Conservation (phyloP, 1,284 basidiomycete species). For the Apiotrichum montevideense region DNA sequence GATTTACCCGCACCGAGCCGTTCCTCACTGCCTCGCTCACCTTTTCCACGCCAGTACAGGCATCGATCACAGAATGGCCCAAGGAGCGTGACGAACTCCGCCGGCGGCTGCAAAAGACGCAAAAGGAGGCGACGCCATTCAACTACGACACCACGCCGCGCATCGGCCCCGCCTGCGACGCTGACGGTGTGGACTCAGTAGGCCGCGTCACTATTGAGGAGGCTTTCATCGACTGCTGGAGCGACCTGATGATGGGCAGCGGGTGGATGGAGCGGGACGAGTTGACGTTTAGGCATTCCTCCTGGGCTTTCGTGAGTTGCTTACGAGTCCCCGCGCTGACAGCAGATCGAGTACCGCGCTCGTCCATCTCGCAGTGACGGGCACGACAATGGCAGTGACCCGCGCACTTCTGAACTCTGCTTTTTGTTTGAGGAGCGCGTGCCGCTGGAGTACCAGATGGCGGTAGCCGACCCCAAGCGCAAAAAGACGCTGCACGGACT, state of each 20-base stretch:
- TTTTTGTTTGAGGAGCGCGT: slow-evolving; percentile 84
- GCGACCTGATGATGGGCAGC: slow-evolving; percentile 71
- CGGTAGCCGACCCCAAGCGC: slow-evolving; percentile 54
- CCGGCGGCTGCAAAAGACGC: slow-evolving; percentile 72
- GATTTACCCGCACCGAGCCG: slow-evolving; percentile 68
- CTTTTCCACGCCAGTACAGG: slow-evolving; percentile 63
- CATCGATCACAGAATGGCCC: slow-evolving; percentile 64
- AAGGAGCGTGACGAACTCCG: slow-evolving; percentile 63
- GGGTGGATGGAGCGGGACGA: slow-evolving; percentile 72
- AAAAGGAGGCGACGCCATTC: slow-evolving; percentile 70
- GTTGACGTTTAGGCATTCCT: slow-evolving; percentile 71
- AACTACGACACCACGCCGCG: slow-evolving; percentile 78
- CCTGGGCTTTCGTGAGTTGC: slow-evolving; percentile 78
- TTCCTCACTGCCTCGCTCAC: slow-evolving; percentile 71
- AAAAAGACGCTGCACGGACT: slow-evolving; percentile 42
- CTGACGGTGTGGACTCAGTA: slow-evolving; percentile 48
- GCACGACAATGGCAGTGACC: slow-evolving; percentile 46
- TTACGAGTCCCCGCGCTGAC: neutral
- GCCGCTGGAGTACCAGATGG: slow-evolving; percentile 72
- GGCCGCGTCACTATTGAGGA: slow-evolving; percentile 69
- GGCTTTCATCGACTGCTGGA: slow-evolving; percentile 78
- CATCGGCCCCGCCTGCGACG: slow-evolving; percentile 37
- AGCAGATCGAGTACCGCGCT: slow-evolving; percentile 75
- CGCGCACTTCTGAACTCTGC: slow-evolving; percentile 56
- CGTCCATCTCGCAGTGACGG: slow-evolving; percentile 23